A percentile compares a stretch with the other conserved stretches of the same genome.
phyloP scores from a whole-genome alignment of 129 eudicot genomes.

The Dittrichia graveolens region DNA sequence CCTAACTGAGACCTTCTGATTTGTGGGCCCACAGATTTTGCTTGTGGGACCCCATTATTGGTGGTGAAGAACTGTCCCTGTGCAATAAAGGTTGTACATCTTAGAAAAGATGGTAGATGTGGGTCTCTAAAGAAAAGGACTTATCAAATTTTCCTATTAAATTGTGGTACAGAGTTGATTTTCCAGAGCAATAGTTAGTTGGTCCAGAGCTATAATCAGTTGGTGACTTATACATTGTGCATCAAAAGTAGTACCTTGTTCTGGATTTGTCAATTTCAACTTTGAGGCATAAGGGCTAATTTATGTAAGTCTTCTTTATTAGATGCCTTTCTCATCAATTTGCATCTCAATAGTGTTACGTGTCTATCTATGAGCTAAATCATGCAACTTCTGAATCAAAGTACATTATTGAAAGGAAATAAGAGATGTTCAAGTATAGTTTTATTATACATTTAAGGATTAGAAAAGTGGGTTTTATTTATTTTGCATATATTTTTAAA shows the following conservation, averaged over 20 bases:
- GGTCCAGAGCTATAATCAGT: constrained; percentile 5
- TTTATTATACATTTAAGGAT: no score
- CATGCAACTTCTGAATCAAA: background rate
- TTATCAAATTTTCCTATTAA: constrained; percentile 15
- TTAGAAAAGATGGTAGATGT: constrained; percentile 25
- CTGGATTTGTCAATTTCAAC: constrained; percentile 12
- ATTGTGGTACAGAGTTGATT: constrained; percentile 10
- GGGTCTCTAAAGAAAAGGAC: constrained; percentile 18
- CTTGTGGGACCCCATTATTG: constrained; percentile 30
- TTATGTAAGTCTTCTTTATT: constrained; percentile 8
- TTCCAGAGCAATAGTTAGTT: constrained; percentile 26
- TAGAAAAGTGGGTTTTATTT: no score
- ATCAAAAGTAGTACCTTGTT: constrained; percentile 12
- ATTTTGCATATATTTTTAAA: no score
- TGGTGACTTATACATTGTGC: constrained; percentile 5
- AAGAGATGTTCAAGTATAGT: background rate
- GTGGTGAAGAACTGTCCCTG: constrained; percentile 36
- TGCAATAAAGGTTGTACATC: constrained; percentile 38
- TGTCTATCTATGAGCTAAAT: constrained; percentile 4
- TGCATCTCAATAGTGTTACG: constrained; percentile 1
- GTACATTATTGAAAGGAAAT: background rate
- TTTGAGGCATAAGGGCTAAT: background rate
- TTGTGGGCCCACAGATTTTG: constrained; percentile 26
- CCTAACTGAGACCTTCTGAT: constrained; percentile 23
- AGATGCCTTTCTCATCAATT: constrained; percentile 14